These are phyloP conservation scores for Cutaneotrichosporon cutaneum DNA, from an alignment of 1,284 basidiomycete genomes.

Conservation along the genomic window DNA sequence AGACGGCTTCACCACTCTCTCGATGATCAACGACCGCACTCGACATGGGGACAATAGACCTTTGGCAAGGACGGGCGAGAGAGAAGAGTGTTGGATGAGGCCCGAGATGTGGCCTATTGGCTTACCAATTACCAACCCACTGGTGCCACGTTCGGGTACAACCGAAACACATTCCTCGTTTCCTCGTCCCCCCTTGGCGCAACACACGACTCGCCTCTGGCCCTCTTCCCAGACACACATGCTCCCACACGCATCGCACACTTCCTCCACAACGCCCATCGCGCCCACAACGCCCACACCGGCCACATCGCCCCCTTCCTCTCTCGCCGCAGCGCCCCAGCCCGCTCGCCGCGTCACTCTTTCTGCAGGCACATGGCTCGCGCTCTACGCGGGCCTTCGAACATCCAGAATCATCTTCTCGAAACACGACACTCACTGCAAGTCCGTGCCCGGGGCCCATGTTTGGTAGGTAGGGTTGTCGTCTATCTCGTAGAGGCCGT, in stretches of 20 bases:
- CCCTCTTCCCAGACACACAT: neutral
- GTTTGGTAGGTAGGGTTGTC: neutral
- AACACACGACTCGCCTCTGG: neutral
- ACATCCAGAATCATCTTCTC: neutral
- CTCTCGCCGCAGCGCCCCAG: neutral
- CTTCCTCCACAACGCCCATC: neutral
- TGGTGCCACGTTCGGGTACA: neutral
- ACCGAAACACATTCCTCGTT: too few relatives aligned
- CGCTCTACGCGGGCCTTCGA: neutral
- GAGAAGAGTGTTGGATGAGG: neutral
- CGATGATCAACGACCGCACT: neutral
- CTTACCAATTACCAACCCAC: neutral
- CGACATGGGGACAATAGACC: neutral
- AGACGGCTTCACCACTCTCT: neutral
- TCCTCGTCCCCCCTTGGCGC: too few relatives aligned
- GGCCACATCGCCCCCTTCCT: neutral
- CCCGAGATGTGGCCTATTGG: neutral
- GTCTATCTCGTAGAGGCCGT: neutral
- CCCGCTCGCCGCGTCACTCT: neutral
- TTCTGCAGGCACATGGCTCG: neutral
- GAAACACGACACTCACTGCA: constrained; percentile 2
- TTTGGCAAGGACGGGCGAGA: neutral
- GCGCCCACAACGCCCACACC: neutral
- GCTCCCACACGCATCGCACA: neutral
- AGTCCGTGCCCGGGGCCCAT: neutral